phyloP scores from a whole-genome alignment of 768 basidiomycete species.

The Paxillus ammoniavirescens region DNA sequence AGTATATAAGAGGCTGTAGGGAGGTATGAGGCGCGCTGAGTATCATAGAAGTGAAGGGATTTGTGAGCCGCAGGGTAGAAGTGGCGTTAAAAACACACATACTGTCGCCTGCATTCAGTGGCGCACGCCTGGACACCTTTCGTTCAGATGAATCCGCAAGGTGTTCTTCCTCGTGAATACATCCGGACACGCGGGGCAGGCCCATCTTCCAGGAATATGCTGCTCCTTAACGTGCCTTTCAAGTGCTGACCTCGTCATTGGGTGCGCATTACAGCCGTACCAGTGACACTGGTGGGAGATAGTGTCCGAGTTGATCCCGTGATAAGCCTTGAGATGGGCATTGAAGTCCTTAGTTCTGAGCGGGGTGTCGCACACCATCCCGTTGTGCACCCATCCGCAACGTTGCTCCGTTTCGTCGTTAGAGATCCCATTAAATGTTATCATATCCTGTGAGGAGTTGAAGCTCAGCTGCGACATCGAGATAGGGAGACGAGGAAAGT shows the following conservation, averaged over 20 bases:
- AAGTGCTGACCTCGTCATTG: conserved; percentile 10
- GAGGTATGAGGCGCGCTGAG: too few species aligned
- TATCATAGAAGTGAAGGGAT: too few species aligned
- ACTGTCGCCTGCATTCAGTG: background rate
- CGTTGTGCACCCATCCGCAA: too few species aligned
- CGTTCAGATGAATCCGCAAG: background rate
- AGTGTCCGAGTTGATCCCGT: conserved; percentile 3
- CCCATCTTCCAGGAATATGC: conserved; percentile 13
- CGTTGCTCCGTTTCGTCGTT: too few species aligned
- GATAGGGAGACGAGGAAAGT: too few species aligned
- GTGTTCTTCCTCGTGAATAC: conserved; percentile 5
- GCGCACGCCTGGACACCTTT: background rate
- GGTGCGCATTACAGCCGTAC: background rate
- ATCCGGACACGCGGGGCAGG: background rate
- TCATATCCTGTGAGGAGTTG: too few species aligned
- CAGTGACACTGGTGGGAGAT: conserved; percentile 8
- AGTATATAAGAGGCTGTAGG: too few species aligned
- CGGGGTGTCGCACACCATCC: too few species aligned
- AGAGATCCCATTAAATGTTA: too few species aligned
- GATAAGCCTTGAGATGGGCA: background rate
- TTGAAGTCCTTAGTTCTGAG: too few species aligned
- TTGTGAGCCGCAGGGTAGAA: too few species aligned
- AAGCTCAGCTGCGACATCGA: too few species aligned
- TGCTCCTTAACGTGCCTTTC: conserved; percentile 10
- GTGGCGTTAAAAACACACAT: background rate